Percentiles rank a stretch among this genome's conserved stretches.
Conservation (phyloP, 306 rosid genomes). For the Parietaria judaica region DNA sequence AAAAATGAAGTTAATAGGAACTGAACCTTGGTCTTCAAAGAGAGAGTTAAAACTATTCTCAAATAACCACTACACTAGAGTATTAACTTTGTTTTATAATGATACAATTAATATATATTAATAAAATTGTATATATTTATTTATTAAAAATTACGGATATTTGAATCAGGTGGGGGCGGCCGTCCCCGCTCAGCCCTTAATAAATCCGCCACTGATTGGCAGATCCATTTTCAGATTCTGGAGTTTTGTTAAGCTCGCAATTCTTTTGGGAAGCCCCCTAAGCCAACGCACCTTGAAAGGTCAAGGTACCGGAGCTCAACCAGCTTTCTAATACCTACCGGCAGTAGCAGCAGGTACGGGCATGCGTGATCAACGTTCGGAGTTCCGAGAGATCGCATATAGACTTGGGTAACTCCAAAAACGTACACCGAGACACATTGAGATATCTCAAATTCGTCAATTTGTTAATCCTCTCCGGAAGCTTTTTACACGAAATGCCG, state of each 20-base stretch:
- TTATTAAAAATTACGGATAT: no score
- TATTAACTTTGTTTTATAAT: no score
- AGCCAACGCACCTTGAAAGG: rapidly evolving
- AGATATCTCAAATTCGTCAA: background rate
- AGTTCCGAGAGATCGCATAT: background rate
- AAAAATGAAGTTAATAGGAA: no score
- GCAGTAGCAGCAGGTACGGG: background rate
- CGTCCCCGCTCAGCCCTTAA: no score
- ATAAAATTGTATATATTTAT: no score
- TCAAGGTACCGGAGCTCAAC: background rate
- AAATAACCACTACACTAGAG: no score
- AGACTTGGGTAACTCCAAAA: background rate
- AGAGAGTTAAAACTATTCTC: no score
- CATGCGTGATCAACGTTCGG: background rate
- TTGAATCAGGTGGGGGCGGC: no score
- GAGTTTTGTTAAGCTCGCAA: background rate
- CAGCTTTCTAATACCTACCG: background rate
- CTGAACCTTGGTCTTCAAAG: no score
- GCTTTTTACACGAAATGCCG: background rate
- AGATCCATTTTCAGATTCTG: background rate
- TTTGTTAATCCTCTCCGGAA: background rate
- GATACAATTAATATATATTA: no score
- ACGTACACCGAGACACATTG: background rate
- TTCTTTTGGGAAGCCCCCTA: background rate
- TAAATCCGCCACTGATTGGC: no score